Evolutionary conservation across 805 yeast species (phyloP).

Genomic region (Brettanomyces naardenensis): DNA sequence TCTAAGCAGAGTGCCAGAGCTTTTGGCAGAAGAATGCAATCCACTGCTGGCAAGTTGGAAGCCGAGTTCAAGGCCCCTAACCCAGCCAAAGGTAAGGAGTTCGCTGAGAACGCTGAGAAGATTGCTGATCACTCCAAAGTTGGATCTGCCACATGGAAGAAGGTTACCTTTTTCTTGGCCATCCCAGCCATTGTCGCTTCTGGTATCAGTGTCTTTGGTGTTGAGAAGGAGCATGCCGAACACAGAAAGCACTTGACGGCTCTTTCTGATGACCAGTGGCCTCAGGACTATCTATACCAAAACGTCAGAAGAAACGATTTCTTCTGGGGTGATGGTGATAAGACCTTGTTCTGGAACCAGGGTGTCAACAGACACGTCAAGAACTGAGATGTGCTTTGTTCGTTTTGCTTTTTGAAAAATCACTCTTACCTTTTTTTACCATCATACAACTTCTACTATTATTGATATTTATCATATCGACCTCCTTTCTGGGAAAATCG

Average conservation of each 20-base stretch:
- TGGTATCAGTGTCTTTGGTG: conserved; percentile 71
- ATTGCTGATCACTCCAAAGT: conserved; percentile 72
- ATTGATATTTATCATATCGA: too few species aligned
- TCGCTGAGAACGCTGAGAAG: conserved; percentile 51
- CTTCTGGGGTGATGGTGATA: conserved; percentile 99
- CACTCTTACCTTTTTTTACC: too few species aligned
- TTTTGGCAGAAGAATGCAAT: conserved; percentile 27
- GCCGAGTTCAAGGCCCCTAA: conserved; percentile 29
- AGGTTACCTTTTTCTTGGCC: conserved; percentile 72
- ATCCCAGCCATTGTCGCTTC: conserved; percentile 72
- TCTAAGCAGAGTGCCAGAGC: conserved; percentile 20
- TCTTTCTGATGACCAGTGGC: conserved; percentile 87
- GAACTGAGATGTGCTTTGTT: conserved; percentile 4
- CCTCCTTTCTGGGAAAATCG: too few species aligned
- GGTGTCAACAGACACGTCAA: conserved; percentile 80
- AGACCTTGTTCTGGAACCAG: conserved; percentile 94
- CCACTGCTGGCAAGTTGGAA: conserved; percentile 7
- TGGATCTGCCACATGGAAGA: conserved; percentile 78
- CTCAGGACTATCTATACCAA: conserved; percentile 80
- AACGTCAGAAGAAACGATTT: conserved; percentile 80
- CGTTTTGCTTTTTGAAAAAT: too few species aligned
- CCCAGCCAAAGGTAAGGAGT: conserved; percentile 65
- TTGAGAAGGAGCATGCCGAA: conserved; percentile 83
- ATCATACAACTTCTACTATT: too few species aligned
- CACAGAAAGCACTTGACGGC: conserved; percentile 76